Evolutionary conservation across 176 grass and related monocot genomes (phyloP).

Genomic region (Miscanthus lutarioriparius): DNA sequence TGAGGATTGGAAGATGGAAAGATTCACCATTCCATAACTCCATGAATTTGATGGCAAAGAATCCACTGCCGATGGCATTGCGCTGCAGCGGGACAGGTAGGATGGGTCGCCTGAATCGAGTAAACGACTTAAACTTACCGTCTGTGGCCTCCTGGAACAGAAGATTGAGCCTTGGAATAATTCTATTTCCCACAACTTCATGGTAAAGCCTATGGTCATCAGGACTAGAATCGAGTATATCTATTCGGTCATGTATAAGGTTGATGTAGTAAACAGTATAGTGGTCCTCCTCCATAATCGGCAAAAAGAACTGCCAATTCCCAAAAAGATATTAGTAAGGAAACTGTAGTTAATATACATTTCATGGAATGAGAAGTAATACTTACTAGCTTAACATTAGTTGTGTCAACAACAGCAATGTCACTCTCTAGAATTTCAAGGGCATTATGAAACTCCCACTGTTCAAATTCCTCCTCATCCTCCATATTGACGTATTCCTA

Average conservation of each 20-base stretch:
- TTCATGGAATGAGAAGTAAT: background rate
- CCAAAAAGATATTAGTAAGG: background rate
- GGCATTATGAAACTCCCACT: background rate
- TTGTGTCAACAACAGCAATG: background rate
- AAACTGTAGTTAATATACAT: background rate
- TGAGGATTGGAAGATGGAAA: background rate
- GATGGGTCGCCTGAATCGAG: background rate
- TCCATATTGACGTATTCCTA: background rate
- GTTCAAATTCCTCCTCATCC: background rate
- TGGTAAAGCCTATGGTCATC: background rate
- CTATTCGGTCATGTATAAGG: background rate
- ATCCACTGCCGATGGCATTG: background rate
- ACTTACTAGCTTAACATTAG: background rate
- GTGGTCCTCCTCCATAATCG: background rate
- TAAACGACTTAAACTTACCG: background rate
- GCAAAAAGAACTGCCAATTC: background rate
- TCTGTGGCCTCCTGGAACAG: background rate
- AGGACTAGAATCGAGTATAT: background rate
- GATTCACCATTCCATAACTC: constrained; percentile 2
- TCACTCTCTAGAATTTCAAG: background rate
- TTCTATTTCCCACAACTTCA: background rate
- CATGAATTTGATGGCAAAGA: background rate
- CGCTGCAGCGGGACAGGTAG: background rate
- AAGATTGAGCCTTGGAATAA: background rate
- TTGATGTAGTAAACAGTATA: background rate